phyloP scores from a whole-genome alignment of 2,329 filamentous ascomycete species.

The Penicillium olsonii region DNA sequence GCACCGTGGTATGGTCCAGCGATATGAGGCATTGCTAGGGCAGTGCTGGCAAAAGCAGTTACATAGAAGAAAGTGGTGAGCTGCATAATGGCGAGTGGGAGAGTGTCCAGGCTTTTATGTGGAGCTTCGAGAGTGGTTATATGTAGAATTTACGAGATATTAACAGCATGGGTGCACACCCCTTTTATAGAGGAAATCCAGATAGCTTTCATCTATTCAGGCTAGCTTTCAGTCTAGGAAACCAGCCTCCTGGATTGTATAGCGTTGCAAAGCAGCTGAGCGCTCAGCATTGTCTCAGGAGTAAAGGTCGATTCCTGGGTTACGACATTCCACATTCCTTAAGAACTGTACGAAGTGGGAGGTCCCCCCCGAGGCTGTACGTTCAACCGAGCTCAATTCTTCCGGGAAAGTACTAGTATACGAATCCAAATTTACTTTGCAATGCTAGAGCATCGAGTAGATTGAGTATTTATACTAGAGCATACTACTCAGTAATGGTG shows the following conservation, averaged over 20 bases:
- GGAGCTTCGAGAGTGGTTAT: neutral
- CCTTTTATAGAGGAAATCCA: constrained; percentile 8
- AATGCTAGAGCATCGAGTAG: too few relatives aligned
- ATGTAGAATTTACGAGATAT: too few relatives aligned
- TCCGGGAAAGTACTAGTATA: too few relatives aligned
- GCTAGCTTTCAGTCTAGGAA: neutral
- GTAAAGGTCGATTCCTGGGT: constrained; percentile 8
- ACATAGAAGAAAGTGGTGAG: constrained; percentile 16
- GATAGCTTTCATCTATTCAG: neutral
- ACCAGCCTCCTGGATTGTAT: constrained; percentile 14
- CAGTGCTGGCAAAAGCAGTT: constrained; percentile 17
- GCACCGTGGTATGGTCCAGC: constrained; percentile 18
- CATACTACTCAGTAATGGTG: too few relatives aligned
- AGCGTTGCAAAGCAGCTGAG: constrained; percentile 2
- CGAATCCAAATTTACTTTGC: too few relatives aligned
- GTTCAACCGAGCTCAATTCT: too few relatives aligned
- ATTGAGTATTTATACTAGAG: neutral
- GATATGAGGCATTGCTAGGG: constrained; percentile 19
- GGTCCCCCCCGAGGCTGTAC: too few relatives aligned
- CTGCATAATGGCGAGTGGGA: too few relatives aligned
- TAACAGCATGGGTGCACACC: neutral
- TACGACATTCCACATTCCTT: constrained; percentile 23
- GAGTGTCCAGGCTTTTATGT: too few relatives aligned
- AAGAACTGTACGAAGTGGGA: neutral
- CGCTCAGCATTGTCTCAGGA: neutral